Conservation (phyloP, 441 rosid species). For the Bocquillonia castaneifolia region DNA sequence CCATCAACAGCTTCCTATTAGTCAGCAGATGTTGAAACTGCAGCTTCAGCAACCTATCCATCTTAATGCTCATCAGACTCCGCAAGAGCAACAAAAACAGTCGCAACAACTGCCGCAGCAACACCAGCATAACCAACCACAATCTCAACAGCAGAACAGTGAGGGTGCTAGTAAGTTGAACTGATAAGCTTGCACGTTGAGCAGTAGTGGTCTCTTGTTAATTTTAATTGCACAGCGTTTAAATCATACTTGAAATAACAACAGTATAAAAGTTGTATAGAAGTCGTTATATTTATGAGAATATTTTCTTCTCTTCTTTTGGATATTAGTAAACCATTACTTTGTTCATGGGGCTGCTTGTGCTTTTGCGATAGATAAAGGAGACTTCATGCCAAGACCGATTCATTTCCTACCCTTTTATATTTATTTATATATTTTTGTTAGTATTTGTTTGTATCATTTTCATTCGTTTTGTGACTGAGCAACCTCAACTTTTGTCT, state of each 20-base stretch:
- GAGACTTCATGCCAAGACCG: background rate
- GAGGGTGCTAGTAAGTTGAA: background rate
- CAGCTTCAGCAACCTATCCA: slow-evolving; percentile 34
- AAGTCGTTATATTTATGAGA: background rate
- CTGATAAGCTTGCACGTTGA: background rate
- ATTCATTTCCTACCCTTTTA: background rate
- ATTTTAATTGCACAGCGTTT: background rate
- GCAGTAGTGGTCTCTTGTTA: background rate
- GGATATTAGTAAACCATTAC: background rate
- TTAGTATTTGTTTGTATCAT: too few species aligned
- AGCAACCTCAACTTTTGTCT: background rate
- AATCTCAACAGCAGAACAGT: slow-evolving; percentile 41
- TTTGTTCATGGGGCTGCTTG: background rate
- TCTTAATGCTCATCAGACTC: slow-evolving; percentile 20
- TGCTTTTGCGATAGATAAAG: background rate
- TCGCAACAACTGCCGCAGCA: slow-evolving; percentile 27
- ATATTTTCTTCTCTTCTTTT: background rate
- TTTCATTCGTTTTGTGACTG: too few species aligned
- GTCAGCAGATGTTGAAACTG: slow-evolving; percentile 59
- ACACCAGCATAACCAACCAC: slow-evolving; percentile 15
- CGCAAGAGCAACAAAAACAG: slow-evolving; percentile 16
- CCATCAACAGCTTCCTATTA: slow-evolving; percentile 42
- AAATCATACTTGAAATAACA: background rate
- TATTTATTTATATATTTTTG: too few species aligned
- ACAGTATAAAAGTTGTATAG: background rate